Evolutionary conservation across 305 asterid species (phyloP), one percentile per base, ranked within the genome.

Genomic region (Fraxinus latifolia): DNA sequence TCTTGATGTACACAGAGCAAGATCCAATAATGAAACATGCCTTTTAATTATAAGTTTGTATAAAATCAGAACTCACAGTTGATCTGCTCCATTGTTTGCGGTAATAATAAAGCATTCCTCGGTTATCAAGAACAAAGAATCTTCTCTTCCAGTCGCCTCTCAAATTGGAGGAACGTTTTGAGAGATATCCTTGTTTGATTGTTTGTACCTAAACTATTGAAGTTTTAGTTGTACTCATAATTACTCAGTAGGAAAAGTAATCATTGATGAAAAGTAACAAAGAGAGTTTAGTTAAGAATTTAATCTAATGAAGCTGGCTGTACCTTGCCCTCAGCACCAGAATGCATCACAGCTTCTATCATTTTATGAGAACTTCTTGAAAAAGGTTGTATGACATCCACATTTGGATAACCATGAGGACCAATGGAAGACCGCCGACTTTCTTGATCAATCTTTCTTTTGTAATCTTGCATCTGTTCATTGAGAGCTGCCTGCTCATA

Each of bases 161-260:
- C 84, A 90, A 82, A 87, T 85, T 89, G 81, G 96, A 92, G 77
- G 98, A 93, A 72, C 97, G 93, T 80, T 93, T 92, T 23, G 93
- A 90, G 81, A 92, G 93, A 86, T 92, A 92, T 76, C 94, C 96
- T 89, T 90, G 98, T 85, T 91, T 93, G 82, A 94, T 92, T 85
- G 98, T 93, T 92, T 93, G 97, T 86, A 93, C 93, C 97, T 96
- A 93, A 88, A 93, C 93, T 90, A 88, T 87, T 90, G 91, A 92
- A 87, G 81, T 83, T 82, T 85, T 86, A 90, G 94, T 85, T 86
- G 89, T 81, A 85, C 77, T 50, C 78, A 76, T 65, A 82, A 21
- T 47, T 79, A 76, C 80, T 6, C 71, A 36, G 74, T 4, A 19
- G 62, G 73, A 71, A 77, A 84, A 82, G 32, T 72, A 74, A 53